phyloP scores from a whole-genome alignment of 192 early-diverging fungal species.

The Podochytrium sp. region DNA sequence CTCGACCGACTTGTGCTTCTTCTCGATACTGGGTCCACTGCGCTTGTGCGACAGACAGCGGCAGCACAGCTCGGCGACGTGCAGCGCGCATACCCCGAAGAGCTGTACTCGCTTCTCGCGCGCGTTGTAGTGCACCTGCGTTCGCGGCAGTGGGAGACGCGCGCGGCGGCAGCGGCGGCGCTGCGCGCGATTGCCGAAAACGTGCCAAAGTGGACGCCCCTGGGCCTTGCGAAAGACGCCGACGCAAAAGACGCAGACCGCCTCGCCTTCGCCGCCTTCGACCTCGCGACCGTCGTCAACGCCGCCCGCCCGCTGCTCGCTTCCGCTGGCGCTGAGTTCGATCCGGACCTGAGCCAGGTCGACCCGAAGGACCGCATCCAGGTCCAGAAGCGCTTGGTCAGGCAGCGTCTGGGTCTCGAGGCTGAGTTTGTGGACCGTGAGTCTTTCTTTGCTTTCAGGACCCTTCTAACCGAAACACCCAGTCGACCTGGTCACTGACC shows the following conservation, averaged over 20 bases:
- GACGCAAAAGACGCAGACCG: conserved; percentile 12
- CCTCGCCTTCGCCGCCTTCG: conserved; percentile 79
- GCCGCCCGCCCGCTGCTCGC: conserved; percentile 80
- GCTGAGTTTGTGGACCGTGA: conserved; percentile 86
- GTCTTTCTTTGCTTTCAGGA: background rate
- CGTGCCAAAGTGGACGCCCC: conserved; percentile 79
- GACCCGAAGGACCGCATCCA: conserved; percentile 83
- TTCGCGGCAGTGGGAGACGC: conserved; percentile 92
- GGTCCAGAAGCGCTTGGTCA: conserved; percentile 81
- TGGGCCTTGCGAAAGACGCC: conserved; percentile 5
- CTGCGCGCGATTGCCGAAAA: conserved; percentile 89
- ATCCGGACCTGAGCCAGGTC: conserved; percentile 70
- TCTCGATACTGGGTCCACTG: conserved; percentile 91
- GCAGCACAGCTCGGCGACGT: conserved; percentile 95
- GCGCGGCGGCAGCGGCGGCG: conserved; percentile 90
- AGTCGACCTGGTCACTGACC: conserved; percentile 87
- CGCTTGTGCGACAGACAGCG: conserved; percentile 83
- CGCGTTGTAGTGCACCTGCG: conserved; percentile 83
- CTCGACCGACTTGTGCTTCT: conserved; percentile 92
- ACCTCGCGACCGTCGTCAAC: conserved; percentile 79
- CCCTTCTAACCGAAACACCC: conserved; percentile 1
- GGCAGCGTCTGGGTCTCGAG: conserved; percentile 82
- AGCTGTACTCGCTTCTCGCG: conserved; percentile 85
- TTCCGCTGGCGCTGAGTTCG: conserved; percentile 92
- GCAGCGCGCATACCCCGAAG: conserved; percentile 90